These are phyloP conservation scores for Puccinia novopanici DNA, from an alignment of 1,284 basidiomycete species.

Conservation along the genomic window DNA sequence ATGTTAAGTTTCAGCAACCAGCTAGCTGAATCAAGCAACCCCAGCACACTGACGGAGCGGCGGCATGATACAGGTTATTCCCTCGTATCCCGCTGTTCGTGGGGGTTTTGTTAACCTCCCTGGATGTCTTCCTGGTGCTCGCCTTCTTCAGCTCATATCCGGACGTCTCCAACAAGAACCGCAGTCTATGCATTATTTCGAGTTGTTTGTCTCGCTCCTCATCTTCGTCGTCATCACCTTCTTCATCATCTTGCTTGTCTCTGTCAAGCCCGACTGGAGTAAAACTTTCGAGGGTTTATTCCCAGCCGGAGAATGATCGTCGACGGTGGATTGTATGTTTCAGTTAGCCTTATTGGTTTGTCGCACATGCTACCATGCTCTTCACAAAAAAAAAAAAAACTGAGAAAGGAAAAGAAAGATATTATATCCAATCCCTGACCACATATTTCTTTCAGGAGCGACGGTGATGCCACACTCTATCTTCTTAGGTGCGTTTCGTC, in stretches of 20 bases:
- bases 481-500: slow-evolving; percentile 65
- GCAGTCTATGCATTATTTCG: slow-evolving; percentile 63
- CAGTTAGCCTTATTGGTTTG: slow-evolving; percentile 65
- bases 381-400: background rate
- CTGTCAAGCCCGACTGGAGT: slow-evolving; percentile 74
- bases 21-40: background rate
- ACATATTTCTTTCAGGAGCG: slow-evolving; percentile 63
- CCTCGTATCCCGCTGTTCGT: slow-evolving; percentile 76
- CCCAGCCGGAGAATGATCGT: slow-evolving; percentile 70
- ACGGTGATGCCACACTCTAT: slow-evolving; percentile 86
- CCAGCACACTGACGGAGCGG: background rate
- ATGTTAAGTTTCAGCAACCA: slow-evolving; percentile 61
- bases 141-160: slow-evolving; percentile 59
- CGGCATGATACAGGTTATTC: slow-evolving; percentile 65
- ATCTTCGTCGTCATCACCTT: slow-evolving; percentile 77
- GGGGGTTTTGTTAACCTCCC: slow-evolving; percentile 77
- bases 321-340: slow-evolving; percentile 73
- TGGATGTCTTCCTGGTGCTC: slow-evolving; percentile 76
- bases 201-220: slow-evolving; percentile 69
- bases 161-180: slow-evolving; percentile 53
- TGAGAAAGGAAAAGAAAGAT: too few species aligned
- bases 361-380: background rate
- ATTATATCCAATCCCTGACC: too few species aligned
- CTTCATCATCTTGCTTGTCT: slow-evolving; percentile 77
- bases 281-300: slow-evolving; percentile 77